phyloP scores from a whole-genome alignment of 805 yeast species.

The Saccharomycopsis oosterbeekiorum region DNA sequence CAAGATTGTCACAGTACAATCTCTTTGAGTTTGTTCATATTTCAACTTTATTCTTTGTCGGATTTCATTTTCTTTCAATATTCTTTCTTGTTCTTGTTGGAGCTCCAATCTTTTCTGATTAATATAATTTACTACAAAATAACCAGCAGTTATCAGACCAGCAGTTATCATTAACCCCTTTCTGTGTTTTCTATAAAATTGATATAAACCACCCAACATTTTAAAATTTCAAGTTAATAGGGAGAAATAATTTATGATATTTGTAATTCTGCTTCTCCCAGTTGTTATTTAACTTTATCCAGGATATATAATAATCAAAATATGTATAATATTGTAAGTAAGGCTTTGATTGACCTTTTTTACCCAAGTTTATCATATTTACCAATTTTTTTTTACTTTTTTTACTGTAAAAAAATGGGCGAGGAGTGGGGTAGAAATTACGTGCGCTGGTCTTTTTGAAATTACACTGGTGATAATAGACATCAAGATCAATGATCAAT shows the following conservation, averaged over 20 bases:
- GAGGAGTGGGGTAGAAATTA: conserved; percentile 2
- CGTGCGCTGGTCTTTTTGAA: background rate
- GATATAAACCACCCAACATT: conserved; percentile 28
- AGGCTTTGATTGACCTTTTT: background rate
- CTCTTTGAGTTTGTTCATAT: conserved; percentile 86
- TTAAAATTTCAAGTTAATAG: background rate
- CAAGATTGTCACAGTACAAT: conserved; percentile 73
- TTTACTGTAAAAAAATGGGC: background rate
- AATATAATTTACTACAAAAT: conserved; percentile 34
- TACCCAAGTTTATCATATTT: background rate
- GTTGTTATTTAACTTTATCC: background rate
- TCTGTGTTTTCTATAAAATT: conserved; percentile 35
- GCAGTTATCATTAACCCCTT: conserved; percentile 34
- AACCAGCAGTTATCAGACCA: conserved; percentile 36
- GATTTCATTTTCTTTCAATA: conserved; percentile 26
- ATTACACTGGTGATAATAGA: background rate
- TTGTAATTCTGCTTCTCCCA: background rate
- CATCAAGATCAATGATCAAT: no score
- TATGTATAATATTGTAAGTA: no score
- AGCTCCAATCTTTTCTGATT: conserved; percentile 37
- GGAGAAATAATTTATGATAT: no score
- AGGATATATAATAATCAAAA: background rate
- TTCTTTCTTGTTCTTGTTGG: conserved; percentile 45
- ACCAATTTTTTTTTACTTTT: no score
- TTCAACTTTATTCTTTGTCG: conserved; percentile 67